Evolutionary conservation across 2,329 filamentous ascomycete genomes (phyloP).

Genomic region (Arthroderma uncinatum): DNA sequence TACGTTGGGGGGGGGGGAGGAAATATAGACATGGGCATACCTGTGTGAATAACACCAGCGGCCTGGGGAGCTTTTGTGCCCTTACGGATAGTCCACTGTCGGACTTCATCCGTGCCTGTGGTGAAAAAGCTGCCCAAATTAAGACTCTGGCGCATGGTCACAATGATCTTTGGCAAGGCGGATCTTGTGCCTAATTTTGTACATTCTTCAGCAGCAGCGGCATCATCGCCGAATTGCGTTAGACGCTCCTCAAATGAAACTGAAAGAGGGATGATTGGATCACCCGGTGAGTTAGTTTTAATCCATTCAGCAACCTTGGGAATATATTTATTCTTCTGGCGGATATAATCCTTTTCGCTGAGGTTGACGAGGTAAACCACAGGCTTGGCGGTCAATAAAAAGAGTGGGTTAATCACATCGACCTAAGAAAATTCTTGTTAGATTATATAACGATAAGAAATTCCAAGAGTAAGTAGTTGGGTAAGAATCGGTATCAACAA

Average conservation of each 20-base stretch:
- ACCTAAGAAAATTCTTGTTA: slow-evolving; percentile 48
- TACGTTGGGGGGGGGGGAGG: too few relatives aligned
- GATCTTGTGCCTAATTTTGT: slow-evolving; percentile 81
- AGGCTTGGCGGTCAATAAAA: slow-evolving; percentile 90
- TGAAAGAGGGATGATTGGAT: slow-evolving; percentile 87
- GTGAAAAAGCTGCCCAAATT: slow-evolving; percentile 96
- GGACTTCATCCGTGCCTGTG: slow-evolving; percentile 84
- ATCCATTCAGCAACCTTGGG: slow-evolving; percentile 91
- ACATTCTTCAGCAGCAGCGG: slow-evolving; percentile 68
- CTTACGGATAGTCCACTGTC: slow-evolving; percentile 95
- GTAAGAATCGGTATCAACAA: slow-evolving; percentile 14
- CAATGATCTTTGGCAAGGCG: slow-evolving; percentile 79
- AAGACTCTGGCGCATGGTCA: slow-evolving; percentile 83
- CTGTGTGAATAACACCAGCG: slow-evolving; percentile 89
- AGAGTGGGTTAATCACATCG: slow-evolving; percentile 92
- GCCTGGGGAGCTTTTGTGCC: slow-evolving; percentile 96
- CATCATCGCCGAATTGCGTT: slow-evolving; percentile 66
- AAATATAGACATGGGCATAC: slow-evolving; percentile 19
- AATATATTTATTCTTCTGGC: slow-evolving; percentile 99
- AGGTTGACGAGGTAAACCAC: slow-evolving; percentile 96
- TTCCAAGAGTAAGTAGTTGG: slow-evolving; percentile 13
- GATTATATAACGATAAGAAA: slow-evolving; percentile 6
- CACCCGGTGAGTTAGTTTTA: slow-evolving; percentile 75
- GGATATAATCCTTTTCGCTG: slow-evolving; percentile 91
- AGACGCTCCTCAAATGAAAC: slow-evolving; percentile 88